These are phyloP conservation scores for Skeletonema marinoi DNA, from an alignment of 108 stramenopile genomes.

Conservation along the genomic window DNA sequence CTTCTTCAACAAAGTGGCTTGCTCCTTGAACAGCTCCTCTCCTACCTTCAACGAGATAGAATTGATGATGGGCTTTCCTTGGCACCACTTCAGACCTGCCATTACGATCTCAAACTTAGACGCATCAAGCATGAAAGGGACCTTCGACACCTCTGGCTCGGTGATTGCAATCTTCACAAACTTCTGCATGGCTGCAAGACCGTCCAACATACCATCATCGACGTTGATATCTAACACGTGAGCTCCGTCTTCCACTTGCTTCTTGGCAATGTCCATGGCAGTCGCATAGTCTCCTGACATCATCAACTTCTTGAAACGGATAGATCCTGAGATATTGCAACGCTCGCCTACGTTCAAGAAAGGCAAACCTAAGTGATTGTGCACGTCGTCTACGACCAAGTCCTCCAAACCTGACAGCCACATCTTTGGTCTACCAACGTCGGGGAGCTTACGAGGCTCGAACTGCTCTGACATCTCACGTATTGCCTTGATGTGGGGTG, in stretches of 20 bases:
- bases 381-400: constrained; percentile 87
- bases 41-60: constrained; percentile 98
- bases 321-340: constrained; percentile 96
- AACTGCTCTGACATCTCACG: constrained; percentile 64
- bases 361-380: constrained; percentile 92
- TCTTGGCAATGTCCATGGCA: constrained; percentile 98
- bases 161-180: constrained; percentile 99
- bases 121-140: constrained; percentile 98
- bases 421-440: constrained; percentile 90
- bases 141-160: constrained; percentile 96
- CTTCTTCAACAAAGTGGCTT: constrained; percentile 93
- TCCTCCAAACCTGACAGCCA: constrained; percentile 97
- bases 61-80: constrained; percentile 98
- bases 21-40: constrained; percentile 96
- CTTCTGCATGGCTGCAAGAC: constrained; percentile 97
- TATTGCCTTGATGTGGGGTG: constrained; percentile 94
- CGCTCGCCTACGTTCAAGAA: constrained; percentile 98
- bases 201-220: constrained; percentile 98
- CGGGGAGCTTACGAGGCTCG: constrained; percentile 83
- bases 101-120: constrained; percentile 99
- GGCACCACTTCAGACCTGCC: constrained; percentile 96
- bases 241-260: constrained; percentile 98
- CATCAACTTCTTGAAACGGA: constrained; percentile 97
- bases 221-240: constrained; percentile 99
- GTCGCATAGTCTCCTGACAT: constrained; percentile 93